Evolutionary conservation across 176 grass and related monocot species (phyloP), one percentile per base, ranked within the genome.

Genomic region (Avena atlantica): DNA sequence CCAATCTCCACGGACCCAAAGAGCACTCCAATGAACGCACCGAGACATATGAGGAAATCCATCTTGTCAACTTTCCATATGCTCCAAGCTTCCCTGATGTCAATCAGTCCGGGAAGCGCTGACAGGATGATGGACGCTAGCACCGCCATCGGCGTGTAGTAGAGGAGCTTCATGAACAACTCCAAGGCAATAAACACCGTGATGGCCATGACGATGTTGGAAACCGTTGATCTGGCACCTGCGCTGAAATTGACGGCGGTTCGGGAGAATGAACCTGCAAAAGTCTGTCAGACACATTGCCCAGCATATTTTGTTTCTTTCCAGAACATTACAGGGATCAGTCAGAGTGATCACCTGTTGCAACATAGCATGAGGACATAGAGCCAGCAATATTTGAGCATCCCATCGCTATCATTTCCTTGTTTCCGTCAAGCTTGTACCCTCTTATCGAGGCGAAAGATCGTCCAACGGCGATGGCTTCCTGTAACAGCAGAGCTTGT

Each of bases 391-490:
- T 70, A 70, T 98, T 98, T 60, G 92, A 96, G 68, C 87, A 91
- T 24, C 97, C 97, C 92, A 98, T 96, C 0, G 97, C 97, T 16
- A 98, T 69, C 97, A 98, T 98, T 61, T 98, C 97, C 94, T 98
- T 98, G 61, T 96, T 96, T 14, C 97, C 97, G 25, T 98, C 92
- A 23, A 98, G 87, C 59, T 86, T 91, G 55, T 98, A 98, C 20
- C 97, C 97, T 89, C 89, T 96, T 29, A 96, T 68, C 0, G 94
- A 79, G 44, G 97, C 93, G 51, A 98, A 98, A 9, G 97, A 98
- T 87, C 97, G 83, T 49, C 94, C 97, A 3, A 96, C 97, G 63
- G 97, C 97, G 69, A 98, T 91, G 10, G 97, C 97, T 93, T 98
- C 97, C 97, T 98, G 89, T 85, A 91, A 81, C 9, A 77, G 42